Evolutionary conservation across 225 moss, liverwort and hornwort genomes (phyloP), one percentile per base, ranked within the genome.

Genomic region (Bryoerythrophyllum caledonicum): DNA sequence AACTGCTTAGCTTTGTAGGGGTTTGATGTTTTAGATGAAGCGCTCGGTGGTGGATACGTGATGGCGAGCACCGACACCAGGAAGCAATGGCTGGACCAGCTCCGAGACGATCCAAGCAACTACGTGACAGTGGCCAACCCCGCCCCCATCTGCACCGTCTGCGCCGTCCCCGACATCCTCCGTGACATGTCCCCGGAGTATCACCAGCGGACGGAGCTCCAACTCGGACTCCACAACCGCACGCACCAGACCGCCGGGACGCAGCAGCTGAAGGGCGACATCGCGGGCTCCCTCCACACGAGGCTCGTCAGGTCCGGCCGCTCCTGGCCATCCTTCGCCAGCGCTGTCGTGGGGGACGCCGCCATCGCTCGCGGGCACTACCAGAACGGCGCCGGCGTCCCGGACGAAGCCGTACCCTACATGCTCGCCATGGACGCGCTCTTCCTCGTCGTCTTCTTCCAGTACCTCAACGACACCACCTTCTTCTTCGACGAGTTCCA

Each of bases 381-480:
- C 27, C 48, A 48, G 17, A 48, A 30, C 3, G 53, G 72, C 27
- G 27, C 17, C 8, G 10, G 2, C 23, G 6, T 68, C 20, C 19
- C 62, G 0, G 83, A 83, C 4, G 83, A 83, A 1, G 68, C 72
- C 21, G 57, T 79, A 40, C 67, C 54, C 17, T 71, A 71, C 60
- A 37, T 83, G 38, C 74, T 83, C 5, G 76, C 79, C 37, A 35
- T 68, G 5, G 83, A 83, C 37, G 79, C 79, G 2, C 76, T 83
- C 59, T 83, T 83, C 56, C 54, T 79, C 2, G 76, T 83, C n/a
- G 79, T 79, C 28, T 56, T 67, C 62, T 79, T 83, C 75, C 75
- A 79, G 67, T 83, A 55, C 65, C 24, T 83, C 4, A 55, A 79
- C 34, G 1, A 6, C 10, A 32, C 38, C 1, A 0, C 0, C 0